Conservation (phyloP, 495 filamentous ascomycete genomes). For the Penicillium bovifimosum region DNA sequence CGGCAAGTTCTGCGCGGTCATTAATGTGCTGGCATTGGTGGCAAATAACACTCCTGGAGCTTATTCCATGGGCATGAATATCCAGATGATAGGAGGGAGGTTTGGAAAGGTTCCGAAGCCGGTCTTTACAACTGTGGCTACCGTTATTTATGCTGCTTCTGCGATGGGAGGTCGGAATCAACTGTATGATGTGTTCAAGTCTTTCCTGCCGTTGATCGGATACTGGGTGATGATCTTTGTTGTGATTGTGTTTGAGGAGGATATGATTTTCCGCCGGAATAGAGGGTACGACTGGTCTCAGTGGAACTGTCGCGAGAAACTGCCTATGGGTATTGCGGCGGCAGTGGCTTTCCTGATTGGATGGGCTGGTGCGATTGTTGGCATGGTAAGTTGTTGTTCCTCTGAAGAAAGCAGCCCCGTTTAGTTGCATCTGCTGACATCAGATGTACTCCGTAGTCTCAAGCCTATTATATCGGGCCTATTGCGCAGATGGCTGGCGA, state of each 20-base stretch:
- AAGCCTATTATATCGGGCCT: constrained; percentile 45
- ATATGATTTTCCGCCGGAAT: constrained; percentile 36
- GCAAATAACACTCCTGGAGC: constrained; percentile 64
- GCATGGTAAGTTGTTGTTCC: constrained; percentile 35
- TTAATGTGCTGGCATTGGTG: constrained; percentile 64
- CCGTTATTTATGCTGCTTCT: constrained; percentile 40
- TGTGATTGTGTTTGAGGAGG: constrained; percentile 39
- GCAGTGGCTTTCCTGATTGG: constrained; percentile 41
- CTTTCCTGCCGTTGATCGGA: constrained; percentile 46
- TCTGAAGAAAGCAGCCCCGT: background rate
- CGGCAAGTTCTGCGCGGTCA: constrained; percentile 63
- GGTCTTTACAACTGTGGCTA: constrained; percentile 49
- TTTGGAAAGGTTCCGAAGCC: constrained; percentile 64
- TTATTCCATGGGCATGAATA: constrained; percentile 67
- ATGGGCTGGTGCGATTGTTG: constrained; percentile 46
- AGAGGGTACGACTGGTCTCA: constrained; percentile 41
- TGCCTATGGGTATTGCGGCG: constrained; percentile 46
- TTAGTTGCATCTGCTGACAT: background rate
- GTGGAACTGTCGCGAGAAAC: constrained; percentile 37
- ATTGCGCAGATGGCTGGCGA: constrained; percentile 36
- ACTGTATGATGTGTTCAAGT: constrained; percentile 43
- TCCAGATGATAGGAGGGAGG: constrained; percentile 62
- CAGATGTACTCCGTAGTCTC: constrained; percentile 33
- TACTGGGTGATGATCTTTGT: constrained; percentile 49
- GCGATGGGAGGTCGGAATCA: constrained; percentile 47